Conservation (phyloP, 805 yeast species). For the Yamadazyma akitaensis region DNA sequence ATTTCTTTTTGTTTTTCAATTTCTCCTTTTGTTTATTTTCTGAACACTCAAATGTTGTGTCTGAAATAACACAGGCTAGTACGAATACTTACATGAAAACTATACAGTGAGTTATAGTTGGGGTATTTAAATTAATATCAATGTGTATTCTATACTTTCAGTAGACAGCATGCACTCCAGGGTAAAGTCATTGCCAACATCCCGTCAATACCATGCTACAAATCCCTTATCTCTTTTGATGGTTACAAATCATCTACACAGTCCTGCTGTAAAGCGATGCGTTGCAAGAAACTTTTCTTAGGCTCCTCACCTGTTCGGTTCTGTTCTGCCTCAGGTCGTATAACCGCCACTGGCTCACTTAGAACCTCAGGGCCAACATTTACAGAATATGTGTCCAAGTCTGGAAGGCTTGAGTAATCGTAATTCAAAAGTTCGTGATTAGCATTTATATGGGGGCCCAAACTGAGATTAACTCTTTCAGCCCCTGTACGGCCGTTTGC, state of each 20-base stretch:
- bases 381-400: background rate
- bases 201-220: too few relatives aligned
- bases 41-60: too few relatives aligned
- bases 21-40: too few relatives aligned
- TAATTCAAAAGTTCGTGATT: background rate
- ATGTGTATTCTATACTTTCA: too few relatives aligned
- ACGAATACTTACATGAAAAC: too few relatives aligned
- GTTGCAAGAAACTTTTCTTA: constrained; percentile 15
- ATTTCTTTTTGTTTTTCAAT: too few relatives aligned
- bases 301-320: background rate
- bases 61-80: too few relatives aligned
- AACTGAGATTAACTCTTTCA: background rate
- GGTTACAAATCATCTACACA: constrained; percentile 21
- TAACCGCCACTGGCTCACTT: background rate
- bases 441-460: background rate
- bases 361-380: background rate
- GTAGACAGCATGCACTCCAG: too few relatives aligned
- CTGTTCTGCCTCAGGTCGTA: background rate
- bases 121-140: too few relatives aligned
- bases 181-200: too few relatives aligned
- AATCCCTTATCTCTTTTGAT: background rate
- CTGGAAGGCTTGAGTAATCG: background rate
- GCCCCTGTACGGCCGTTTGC: background rate
- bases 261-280: constrained; percentile 40
- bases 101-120: too few relatives aligned